phyloP scores from a whole-genome alignment of 352 stramenopile genomes.

The Pythium rishiriense region DNA sequence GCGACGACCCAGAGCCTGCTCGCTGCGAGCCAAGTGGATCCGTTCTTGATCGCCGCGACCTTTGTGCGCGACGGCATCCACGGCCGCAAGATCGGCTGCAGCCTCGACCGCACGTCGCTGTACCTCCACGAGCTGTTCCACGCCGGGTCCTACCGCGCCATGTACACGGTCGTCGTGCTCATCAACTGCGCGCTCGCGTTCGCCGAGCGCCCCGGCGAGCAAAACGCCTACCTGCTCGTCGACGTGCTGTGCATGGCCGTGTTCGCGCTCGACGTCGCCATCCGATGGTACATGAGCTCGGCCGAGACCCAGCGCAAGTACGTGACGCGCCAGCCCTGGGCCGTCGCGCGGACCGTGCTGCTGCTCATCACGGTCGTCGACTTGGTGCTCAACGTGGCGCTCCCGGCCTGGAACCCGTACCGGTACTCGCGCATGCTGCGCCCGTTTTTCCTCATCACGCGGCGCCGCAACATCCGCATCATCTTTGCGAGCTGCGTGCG shows the following conservation, averaged over 20 bases:
- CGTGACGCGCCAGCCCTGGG: constrained; percentile 73
- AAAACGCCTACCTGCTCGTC: constrained; percentile 59
- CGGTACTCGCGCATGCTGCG: constrained; percentile 65
- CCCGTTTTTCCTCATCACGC: constrained; percentile 80
- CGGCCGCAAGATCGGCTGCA: constrained; percentile 82
- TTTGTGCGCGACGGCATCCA: constrained; percentile 85
- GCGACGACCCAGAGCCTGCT: constrained; percentile 27
- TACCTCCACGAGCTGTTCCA: constrained; percentile 77
- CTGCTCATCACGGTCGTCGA: constrained; percentile 58
- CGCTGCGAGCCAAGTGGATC: constrained; percentile 46
- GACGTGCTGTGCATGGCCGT: constrained; percentile 67
- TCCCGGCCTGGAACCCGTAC: constrained; percentile 57
- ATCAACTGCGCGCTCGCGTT: constrained; percentile 71
- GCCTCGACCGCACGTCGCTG: constrained; percentile 65
- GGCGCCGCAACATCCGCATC: constrained; percentile 79
- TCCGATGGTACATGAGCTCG: constrained; percentile 86
- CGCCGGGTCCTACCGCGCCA: constrained; percentile 59
- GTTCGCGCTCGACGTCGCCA: constrained; percentile 63
- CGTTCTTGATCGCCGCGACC: constrained; percentile 70
- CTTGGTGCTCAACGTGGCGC: constrained; percentile 45
- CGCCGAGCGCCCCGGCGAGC: constrained; percentile 51
- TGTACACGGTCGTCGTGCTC: constrained; percentile 72
- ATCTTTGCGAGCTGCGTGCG: constrained; percentile 84
- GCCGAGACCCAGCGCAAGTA: constrained; percentile 77
- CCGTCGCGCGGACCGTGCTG: constrained; percentile 60